Conservation (phyloP, 441 rosid species). For the Pelargonium myrrhifolium region DNA sequence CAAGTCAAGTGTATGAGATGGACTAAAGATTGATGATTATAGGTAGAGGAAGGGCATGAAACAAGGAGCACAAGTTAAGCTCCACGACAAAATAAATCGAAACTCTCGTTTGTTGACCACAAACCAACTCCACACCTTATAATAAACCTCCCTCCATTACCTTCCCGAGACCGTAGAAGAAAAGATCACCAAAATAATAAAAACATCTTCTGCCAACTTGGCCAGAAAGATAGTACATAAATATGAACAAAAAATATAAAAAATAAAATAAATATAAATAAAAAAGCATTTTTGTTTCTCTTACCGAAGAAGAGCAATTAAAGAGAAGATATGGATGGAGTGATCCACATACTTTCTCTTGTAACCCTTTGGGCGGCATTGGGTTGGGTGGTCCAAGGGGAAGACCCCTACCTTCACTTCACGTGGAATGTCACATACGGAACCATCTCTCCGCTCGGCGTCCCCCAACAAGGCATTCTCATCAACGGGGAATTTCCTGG, state of each 20-base stretch:
- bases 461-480: conserved; percentile 54
- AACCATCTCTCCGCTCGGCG: conserved; percentile 44
- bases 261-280: too few species aligned
- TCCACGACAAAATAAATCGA: neutral
- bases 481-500: conserved; percentile 65
- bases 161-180: neutral
- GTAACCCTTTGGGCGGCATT: neutral
- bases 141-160: neutral
- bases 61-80: neutral
- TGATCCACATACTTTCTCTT: too few species aligned
- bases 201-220: too few species aligned
- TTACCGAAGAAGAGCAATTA: too few species aligned
- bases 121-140: neutral
- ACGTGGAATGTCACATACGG: conserved; percentile 66
- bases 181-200: neutral
- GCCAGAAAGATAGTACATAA: too few species aligned
- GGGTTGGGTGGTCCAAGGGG: neutral
- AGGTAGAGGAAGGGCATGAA: neutral
- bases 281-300: too few species aligned
- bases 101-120: neutral
- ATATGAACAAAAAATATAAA: too few species aligned
- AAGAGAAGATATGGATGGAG: too few species aligned
- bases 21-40: too few species aligned
- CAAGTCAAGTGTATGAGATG: too few species aligned
- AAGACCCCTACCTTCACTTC: conserved; percentile 20